These are phyloP conservation scores for Saturnispora ahearnii DNA, from an alignment of 805 yeast genomes.

Conservation along the genomic window DNA sequence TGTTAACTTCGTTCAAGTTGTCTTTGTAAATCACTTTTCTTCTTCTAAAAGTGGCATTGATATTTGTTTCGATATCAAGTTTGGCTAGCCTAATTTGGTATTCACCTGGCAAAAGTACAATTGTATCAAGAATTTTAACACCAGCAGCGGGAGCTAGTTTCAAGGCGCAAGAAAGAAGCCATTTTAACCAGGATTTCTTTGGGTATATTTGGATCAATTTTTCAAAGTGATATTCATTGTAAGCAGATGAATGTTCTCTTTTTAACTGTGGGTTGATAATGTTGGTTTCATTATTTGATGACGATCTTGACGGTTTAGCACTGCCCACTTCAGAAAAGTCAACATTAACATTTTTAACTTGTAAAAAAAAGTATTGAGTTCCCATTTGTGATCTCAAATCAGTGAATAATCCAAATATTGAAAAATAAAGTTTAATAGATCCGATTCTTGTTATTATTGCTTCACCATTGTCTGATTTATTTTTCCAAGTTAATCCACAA, in stretches of 20 bases:
- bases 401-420: conserved; percentile 5
- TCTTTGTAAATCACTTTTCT: conserved; percentile 5
- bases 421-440: conserved; percentile 5
- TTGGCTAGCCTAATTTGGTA: conserved; percentile 1
- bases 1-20: not conserved
- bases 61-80: conserved; percentile 9
- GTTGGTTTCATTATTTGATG: not conserved
- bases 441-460: not conserved
- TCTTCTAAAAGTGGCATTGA: conserved; percentile 1
- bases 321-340: not conserved
- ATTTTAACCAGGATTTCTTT: conserved; percentile 7
- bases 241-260: not conserved
- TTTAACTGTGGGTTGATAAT: not conserved
- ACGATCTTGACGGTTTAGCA: not conserved
- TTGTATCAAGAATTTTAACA: conserved; percentile 13
- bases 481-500: not conserved
- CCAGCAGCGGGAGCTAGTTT: conserved; percentile 18
- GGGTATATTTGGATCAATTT: conserved; percentile 17
- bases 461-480: not conserved
- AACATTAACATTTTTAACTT: not conserved
- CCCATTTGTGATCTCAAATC: not conserved
- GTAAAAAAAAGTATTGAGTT: conserved; percentile 1
- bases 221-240: conserved; percentile 12
- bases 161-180: conserved; percentile 13
- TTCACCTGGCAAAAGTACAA: conserved; percentile 5